Percentiles rank a stretch among this genome's conserved stretches.
phyloP scores from a whole-genome alignment of 2,329 filamentous ascomycete genomes.

The Endoconidiophora laricicola region DNA sequence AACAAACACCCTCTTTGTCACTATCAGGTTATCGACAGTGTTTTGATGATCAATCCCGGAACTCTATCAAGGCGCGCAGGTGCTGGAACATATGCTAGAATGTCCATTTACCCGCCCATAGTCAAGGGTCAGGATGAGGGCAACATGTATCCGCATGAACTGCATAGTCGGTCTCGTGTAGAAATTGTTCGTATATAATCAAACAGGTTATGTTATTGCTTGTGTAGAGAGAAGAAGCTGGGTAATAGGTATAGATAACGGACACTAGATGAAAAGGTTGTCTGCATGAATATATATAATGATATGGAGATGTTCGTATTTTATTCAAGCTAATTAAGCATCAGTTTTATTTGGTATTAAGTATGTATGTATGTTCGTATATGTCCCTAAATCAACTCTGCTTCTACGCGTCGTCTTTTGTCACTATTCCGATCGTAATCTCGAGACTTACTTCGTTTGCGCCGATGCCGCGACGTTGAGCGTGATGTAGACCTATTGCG shows the following conservation, averaged over 20 bases:
- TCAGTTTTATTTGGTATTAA: not conserved
- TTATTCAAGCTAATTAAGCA: no score
- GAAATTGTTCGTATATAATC: slow-evolving; percentile 65
- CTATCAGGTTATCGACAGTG: slow-evolving; percentile 68
- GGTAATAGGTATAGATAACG: not conserved
- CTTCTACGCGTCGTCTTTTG: slow-evolving; percentile 42
- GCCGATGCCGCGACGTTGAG: slow-evolving; percentile 20
- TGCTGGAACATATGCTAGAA: slow-evolving; percentile 68
- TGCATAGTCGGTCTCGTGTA: slow-evolving; percentile 71
- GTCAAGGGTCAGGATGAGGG: slow-evolving; percentile 40
- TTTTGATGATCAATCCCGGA: slow-evolving; percentile 81
- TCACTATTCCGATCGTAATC: slow-evolving; percentile 38
- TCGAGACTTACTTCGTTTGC: slow-evolving; percentile 34
- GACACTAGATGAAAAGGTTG: not conserved
- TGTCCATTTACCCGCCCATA: slow-evolving; percentile 53
- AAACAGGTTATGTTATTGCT: not conserved
- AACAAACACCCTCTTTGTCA: slow-evolving; percentile 3
- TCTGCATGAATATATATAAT: not conserved
- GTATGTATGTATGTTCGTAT: slow-evolving; percentile 12
- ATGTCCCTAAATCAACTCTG: slow-evolving; percentile 17
- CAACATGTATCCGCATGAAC: slow-evolving; percentile 49
- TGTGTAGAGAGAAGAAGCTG: not conserved
- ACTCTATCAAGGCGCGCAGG: slow-evolving; percentile 69
- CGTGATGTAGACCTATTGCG: slow-evolving; percentile 21
- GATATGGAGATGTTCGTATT: no score